These are phyloP conservation scores for Botrytis tulipae DNA, from an alignment of 2,329 filamentous ascomycete genomes.

Conservation along the genomic window DNA sequence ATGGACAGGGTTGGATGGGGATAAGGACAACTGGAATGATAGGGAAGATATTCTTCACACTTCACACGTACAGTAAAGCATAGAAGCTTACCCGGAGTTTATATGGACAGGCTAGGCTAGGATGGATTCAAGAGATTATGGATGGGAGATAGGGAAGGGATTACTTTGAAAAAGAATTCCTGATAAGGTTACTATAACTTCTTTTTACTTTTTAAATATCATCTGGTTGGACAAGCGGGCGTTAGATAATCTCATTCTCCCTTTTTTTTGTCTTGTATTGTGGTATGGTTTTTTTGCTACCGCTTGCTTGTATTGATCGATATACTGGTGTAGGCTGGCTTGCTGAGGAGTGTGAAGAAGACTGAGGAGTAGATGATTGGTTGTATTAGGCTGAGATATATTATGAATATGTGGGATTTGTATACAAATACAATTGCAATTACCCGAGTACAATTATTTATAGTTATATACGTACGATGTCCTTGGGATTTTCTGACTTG, in stretches of 20 bases:
- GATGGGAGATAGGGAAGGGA: constrained; percentile 1
- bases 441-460: not conserved
- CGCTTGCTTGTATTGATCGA: not conserved
- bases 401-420: not conserved
- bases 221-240: constrained; percentile 15
- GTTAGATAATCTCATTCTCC: constrained; percentile 3
- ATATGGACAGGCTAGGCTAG: constrained; percentile 15
- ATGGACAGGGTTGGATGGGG: constrained; percentile 2
- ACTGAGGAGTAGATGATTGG: not conserved
- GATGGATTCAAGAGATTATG: not conserved
- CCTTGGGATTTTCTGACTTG: too few relatives aligned
- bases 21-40: not conserved
- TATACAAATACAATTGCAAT: not conserved
- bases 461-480: too few relatives aligned
- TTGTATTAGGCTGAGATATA: not conserved
- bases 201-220: constrained; percentile 6
- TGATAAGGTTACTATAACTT: not conserved
- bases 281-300: not conserved
- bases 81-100: constrained; percentile 17
- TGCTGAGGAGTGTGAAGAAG: not conserved
- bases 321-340: not conserved
- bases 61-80: constrained; percentile 11
- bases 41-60: constrained; percentile 14
- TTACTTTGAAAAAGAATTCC: not conserved
- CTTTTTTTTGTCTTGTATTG: not conserved